These are phyloP conservation scores for Pulveroboletus sp. DNA, from an alignment of 768 basidiomycete species.

Conservation along the genomic window DNA sequence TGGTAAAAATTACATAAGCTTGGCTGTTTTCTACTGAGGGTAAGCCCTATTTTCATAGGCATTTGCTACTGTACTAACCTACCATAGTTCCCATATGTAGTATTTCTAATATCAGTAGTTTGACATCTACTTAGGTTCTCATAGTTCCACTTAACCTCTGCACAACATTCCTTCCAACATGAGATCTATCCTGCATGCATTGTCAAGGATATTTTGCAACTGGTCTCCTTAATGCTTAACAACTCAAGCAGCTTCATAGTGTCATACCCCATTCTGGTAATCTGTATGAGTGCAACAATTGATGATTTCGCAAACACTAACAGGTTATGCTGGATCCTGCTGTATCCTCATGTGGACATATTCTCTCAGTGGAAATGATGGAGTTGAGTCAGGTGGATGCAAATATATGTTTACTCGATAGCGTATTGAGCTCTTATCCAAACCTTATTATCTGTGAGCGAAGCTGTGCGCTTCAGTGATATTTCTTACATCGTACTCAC, in stretches of 20 bases:
- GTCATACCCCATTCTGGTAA: conserved; percentile 33
- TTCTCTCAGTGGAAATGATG: conserved; percentile 22
- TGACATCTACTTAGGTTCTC: too few relatives aligned
- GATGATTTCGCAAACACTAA: conserved; percentile 5
- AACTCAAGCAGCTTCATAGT: not conserved
- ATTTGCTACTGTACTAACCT: too few relatives aligned
- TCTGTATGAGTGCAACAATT: conserved; percentile 27
- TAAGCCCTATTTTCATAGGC: too few relatives aligned
- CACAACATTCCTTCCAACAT: too few relatives aligned
- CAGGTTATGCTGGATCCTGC: conserved; percentile 29
- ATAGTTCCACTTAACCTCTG: too few relatives aligned
- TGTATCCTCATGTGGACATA: conserved; percentile 38
- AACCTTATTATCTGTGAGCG: conserved; percentile 15
- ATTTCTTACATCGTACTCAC: not conserved
- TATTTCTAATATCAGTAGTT: too few relatives aligned
- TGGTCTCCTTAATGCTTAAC: not conserved
- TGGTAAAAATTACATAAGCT: too few relatives aligned
- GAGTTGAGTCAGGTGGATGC: not conserved
- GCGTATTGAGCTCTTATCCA: conserved; percentile 5
- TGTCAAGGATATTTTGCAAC: not conserved
- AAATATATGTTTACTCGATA: not conserved
- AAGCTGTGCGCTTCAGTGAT: not conserved
- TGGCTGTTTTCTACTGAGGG: too few relatives aligned
- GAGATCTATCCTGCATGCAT: conserved; percentile 36
- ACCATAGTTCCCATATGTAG: too few relatives aligned